phyloP scores from a whole-genome alignment of 1,139 yeast species.

The Lodderomyces parapsilosis region DNA sequence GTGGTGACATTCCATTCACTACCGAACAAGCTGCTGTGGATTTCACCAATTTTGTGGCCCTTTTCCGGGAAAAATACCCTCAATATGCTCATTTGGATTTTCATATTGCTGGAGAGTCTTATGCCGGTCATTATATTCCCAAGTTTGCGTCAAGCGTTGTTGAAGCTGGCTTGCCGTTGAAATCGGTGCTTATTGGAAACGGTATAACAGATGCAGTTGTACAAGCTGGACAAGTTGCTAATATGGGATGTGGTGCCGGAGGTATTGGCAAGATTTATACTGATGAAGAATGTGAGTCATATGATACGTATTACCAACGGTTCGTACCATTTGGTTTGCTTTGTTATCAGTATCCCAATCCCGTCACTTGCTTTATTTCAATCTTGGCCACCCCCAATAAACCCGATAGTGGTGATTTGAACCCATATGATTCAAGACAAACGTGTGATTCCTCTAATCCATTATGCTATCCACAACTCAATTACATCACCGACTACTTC shows the following conservation, averaged over 20 bases:
- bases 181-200: conserved; percentile 85
- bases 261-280: conserved; percentile 29
- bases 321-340: conserved; percentile 77
- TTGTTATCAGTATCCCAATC: conserved; percentile 73
- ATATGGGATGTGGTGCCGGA: conserved; percentile 89
- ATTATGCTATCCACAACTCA: conserved; percentile 57
- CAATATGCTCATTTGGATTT: conserved; percentile 33
- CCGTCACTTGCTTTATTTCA: conserved; percentile 90
- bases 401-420: conserved; percentile 53
- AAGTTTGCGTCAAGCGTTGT: neutral
- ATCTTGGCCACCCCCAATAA: conserved; percentile 42
- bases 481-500: conserved; percentile 30
- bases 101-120: conserved; percentile 93
- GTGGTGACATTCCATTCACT: conserved; percentile 49
- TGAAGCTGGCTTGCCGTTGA: conserved; percentile 65
- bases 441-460: conserved; percentile 73
- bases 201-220: conserved; percentile 86
- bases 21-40: conserved; percentile 85
- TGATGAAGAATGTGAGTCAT: conserved; percentile 63
- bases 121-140: conserved; percentile 94
- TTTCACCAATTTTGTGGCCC: conserved; percentile 68
- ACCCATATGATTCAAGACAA: conserved; percentile 88
- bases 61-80: conserved; percentile 84
- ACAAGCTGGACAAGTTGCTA: conserved; percentile 62
- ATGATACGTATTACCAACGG: conserved; percentile 52